These are phyloP conservation scores for Nicotiana noctiflora DNA, from an alignment of 257 asterid genomes.

Conservation along the genomic window DNA sequence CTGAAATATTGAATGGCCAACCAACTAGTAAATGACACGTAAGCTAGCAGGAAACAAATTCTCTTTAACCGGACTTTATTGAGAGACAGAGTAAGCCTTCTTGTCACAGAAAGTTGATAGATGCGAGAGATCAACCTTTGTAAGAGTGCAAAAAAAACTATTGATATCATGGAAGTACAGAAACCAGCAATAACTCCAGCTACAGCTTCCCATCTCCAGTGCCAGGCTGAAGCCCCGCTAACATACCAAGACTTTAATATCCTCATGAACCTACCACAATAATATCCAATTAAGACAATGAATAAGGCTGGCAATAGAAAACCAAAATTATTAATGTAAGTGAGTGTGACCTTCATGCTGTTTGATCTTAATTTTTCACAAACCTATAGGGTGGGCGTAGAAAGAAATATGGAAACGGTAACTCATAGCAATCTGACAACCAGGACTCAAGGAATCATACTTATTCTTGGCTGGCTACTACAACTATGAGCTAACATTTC, in stretches of 20 bases:
- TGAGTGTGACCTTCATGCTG: neutral
- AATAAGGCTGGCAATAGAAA: neutral
- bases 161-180: conserved; percentile 43
- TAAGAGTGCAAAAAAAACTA: conserved; percentile 36
- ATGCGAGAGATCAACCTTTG: conserved; percentile 29
- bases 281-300: neutral
- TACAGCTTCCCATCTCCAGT: conserved; percentile 71
- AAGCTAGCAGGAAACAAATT: conserved; percentile 55
- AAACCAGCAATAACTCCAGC: conserved; percentile 60
- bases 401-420: neutral
- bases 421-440: neutral
- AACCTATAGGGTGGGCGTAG: neutral
- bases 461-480: neutral
- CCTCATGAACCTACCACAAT: conserved; percentile 55
- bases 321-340: neutral
- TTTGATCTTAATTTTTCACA: neutral
- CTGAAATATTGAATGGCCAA: conserved; percentile 56
- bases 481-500: neutral
- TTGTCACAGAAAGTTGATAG: conserved; percentile 24
- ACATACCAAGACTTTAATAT: conserved; percentile 47
- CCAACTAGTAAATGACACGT: conserved; percentile 79
- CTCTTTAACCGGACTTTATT: conserved; percentile 38
- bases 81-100: conserved; percentile 21
- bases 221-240: conserved; percentile 25
- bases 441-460: neutral